Conservation (phyloP, 2,329 filamentous ascomycete genomes). For the Epicoccum nigrum region DNA sequence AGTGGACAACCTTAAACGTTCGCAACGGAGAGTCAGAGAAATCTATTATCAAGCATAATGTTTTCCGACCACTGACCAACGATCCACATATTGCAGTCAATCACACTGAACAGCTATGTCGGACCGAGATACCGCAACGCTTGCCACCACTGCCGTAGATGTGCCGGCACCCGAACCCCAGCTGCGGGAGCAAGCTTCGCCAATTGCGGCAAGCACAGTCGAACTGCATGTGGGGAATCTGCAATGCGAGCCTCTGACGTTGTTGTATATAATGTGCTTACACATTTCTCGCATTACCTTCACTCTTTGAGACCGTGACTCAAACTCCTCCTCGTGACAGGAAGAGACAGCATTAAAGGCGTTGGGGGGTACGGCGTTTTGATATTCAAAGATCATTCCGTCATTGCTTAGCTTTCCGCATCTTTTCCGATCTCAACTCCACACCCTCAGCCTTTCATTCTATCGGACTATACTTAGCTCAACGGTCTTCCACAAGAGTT, state of each 20-base stretch:
- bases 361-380: neutral
- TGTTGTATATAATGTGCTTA: neutral
- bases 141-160: constrained; percentile 3
- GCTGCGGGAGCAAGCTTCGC: neutral
- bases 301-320: neutral
- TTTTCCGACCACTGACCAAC: neutral
- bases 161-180: constrained; percentile 10
- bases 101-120: constrained; percentile 1
- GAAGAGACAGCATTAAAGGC: neutral
- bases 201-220: constrained; percentile 5
- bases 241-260: neutral
- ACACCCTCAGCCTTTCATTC: neutral
- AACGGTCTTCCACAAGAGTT: neutral
- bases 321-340: neutral
- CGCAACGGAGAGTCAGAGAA: neutral
- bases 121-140: constrained; percentile 14
- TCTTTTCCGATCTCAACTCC: neutral
- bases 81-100: neutral
- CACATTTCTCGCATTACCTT: neutral
- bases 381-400: neutral
- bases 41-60: neutral
- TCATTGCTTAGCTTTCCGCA: neutral
- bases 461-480: neutral
- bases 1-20: neutral
- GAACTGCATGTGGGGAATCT: constrained; percentile 5